A percentile compares a stretch with the other conserved stretches of the same genome.
These are phyloP conservation scores for Colletotrichum chlorophyti DNA, from an alignment of 2,329 filamentous ascomycete genomes.

Conservation along the genomic window DNA sequence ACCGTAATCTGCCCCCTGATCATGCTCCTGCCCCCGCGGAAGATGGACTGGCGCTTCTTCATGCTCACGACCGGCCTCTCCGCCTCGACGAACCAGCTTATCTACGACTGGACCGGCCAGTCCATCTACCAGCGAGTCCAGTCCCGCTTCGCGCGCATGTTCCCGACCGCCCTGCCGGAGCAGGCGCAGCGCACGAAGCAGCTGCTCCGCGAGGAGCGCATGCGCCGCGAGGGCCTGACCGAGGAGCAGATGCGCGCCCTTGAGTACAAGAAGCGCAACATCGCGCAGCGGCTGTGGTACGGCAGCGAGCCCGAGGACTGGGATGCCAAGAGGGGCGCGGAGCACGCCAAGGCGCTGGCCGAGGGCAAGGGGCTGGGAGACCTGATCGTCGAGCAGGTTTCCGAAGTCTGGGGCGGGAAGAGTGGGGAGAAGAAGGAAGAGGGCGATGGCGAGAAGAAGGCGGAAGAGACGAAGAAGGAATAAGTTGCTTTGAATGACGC, in stretches of 20 bases:
- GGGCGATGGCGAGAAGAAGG: not conserved
- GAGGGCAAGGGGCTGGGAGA: slow-evolving; percentile 63
- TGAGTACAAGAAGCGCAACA: slow-evolving; percentile 33
- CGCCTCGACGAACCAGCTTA: slow-evolving; percentile 61
- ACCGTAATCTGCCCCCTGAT: slow-evolving; percentile 54
- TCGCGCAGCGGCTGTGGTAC: slow-evolving; percentile 62
- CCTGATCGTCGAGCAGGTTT: slow-evolving; percentile 62
- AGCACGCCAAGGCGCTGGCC: slow-evolving; percentile 59
- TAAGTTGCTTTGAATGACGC: not conserved
- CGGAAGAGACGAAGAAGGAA: slow-evolving; percentile 26
- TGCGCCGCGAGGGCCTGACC: slow-evolving; percentile 28
- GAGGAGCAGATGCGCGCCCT: slow-evolving; percentile 35
- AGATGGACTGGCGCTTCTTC: slow-evolving; percentile 56
- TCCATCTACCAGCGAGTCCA: slow-evolving; percentile 57
- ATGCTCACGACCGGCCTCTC: slow-evolving; percentile 58
- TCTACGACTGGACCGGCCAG: slow-evolving; percentile 62
- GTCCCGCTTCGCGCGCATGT: slow-evolving; percentile 49
- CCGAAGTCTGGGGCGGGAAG: slow-evolving; percentile 55
- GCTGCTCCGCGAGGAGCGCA: slow-evolving; percentile 46
- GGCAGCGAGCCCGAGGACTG: slow-evolving; percentile 62
- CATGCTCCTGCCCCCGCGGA: slow-evolving; percentile 59
- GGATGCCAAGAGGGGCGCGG: slow-evolving; percentile 57
- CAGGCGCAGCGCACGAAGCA: slow-evolving; percentile 54
- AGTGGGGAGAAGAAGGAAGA: slow-evolving; percentile 38
- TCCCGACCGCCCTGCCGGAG: slow-evolving; percentile 64